These are phyloP conservation scores for Rubia peregrina DNA, from an alignment of 305 asterid genomes.

Conservation along the genomic window DNA sequence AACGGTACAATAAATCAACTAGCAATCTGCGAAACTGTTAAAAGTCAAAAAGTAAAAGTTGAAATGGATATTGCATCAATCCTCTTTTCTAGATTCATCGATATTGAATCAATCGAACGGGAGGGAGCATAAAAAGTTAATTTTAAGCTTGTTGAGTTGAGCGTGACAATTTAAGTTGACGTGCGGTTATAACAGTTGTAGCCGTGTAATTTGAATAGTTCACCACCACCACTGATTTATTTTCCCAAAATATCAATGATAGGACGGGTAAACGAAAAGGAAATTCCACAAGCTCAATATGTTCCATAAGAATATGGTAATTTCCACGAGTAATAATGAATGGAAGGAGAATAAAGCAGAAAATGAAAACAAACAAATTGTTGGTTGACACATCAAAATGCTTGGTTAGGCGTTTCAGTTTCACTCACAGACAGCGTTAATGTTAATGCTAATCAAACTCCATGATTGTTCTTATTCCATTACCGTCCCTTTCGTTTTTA, in stretches of 20 bases:
- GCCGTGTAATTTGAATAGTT: neutral
- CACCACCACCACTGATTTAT: neutral
- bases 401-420: neutral
- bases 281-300: neutral
- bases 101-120: too few species aligned
- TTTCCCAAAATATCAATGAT: neutral
- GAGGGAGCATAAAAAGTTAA: too few species aligned
- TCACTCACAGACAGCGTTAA: conserved; percentile 1
- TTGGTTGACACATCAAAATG: conserved; percentile 8
- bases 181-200: neutral
- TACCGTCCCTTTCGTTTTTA: conserved; percentile 4
- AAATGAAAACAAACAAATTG: neutral
- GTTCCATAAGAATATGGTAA: neutral
- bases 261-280: neutral
- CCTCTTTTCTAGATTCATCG: too few species aligned
- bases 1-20: too few species aligned
- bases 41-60: too few species aligned
- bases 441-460: conserved; percentile 6
- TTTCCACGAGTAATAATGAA: neutral
- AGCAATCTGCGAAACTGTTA: too few species aligned
- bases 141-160: too few species aligned
- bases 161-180: neutral
- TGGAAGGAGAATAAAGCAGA: neutral
- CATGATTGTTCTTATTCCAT: conserved; percentile 21
- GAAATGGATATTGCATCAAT: too few species aligned